A percentile compares a stretch with the other conserved stretches of the same genome.
Conservation (phyloP, 179 eudicot genomes). For the Dionaea muscipula region DNA sequence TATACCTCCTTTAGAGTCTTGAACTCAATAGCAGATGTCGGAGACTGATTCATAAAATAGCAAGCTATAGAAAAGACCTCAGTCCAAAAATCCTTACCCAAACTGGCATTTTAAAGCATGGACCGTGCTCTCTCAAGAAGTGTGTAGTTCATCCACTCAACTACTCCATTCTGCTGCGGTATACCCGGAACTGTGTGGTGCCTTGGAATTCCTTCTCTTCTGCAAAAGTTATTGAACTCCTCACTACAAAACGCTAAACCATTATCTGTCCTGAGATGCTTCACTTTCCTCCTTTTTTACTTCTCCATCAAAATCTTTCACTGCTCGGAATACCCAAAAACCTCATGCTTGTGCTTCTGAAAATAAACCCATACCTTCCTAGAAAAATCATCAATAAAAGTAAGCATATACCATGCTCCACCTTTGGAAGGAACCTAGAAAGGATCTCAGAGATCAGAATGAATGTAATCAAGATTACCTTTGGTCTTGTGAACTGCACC, state of each 20-base stretch:
- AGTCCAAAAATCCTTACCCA: not conserved
- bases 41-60: constrained; percentile 1
- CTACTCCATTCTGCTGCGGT: constrained; percentile 14
- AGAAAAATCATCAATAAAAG: too few relatives aligned
- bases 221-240: constrained; percentile 5
- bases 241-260: constrained; percentile 12
- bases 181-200: constrained; percentile 5
- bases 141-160: constrained; percentile 1
- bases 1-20: constrained; percentile 8
- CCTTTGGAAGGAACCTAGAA: too few relatives aligned
- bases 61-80: not conserved
- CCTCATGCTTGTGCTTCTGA: not conserved
- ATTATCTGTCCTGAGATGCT: constrained; percentile 12
- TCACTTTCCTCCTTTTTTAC: constrained; percentile 10
- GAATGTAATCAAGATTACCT: too few relatives aligned
- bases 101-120: constrained; percentile 1
- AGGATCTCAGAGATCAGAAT: too few relatives aligned
- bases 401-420: too few relatives aligned
- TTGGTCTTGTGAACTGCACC: too few relatives aligned
- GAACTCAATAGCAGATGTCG: not conserved
- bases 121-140: not conserved
- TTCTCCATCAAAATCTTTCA: constrained; percentile 8
- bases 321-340: not conserved
- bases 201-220: constrained; percentile 8
- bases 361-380: not conserved